Evolutionary conservation across 2,329 filamentous ascomycete genomes (phyloP), one percentile per base, ranked within the genome.

Genomic region (Nectriaceae sp.): DNA sequence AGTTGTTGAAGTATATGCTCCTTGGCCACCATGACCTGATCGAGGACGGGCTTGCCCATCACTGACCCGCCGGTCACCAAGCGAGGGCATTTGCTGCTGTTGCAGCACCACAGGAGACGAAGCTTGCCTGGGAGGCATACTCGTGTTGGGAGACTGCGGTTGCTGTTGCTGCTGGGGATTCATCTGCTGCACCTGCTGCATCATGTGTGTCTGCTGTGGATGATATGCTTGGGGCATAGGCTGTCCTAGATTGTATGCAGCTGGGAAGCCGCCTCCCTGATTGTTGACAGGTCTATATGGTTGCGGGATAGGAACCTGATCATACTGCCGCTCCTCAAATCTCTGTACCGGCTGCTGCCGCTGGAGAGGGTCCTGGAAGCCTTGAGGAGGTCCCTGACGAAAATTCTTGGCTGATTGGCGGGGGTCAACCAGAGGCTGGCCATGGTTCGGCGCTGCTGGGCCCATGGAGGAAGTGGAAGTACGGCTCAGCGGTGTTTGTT

Each of bases 261-360:
- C 57, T 2, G 62, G 65, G 3, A 56, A 63, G n/a, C 59, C 42
- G 11, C 48, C 55, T 18, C 67, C 70, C 40, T 72, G 70, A 21
- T 67, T 69, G 40, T 70, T 68, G 4, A 72, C 70, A 13, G 66
- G 54, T 5, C 53, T 47, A 38, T 75, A 74, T 11, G 65, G 62
- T 21, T 50, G 55, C 1, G 72, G 71, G 29, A 73, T 71, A 2
- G 72, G 68, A 1, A 74, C 67, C 11, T 59, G 56, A 3, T 58
- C 69, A 31, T 74, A 74, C 21, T 62, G 62, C 11, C 64, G 70
- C 39, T 71, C 70, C 10, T 18, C 40, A 19, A 46, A 42, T 31
- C 59, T 57, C 42, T 54, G 53, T 24, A 50, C 55, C 8, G 39
- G 41, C 31, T 50, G 47, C 41, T 56, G 53, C 11, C 22, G 35